A percentile compares a stretch with the other conserved stretches of the same genome.
Evolutionary conservation across 1,284 basidiomycete species (phyloP).

Genomic region (Austropuccinia psidii): DNA sequence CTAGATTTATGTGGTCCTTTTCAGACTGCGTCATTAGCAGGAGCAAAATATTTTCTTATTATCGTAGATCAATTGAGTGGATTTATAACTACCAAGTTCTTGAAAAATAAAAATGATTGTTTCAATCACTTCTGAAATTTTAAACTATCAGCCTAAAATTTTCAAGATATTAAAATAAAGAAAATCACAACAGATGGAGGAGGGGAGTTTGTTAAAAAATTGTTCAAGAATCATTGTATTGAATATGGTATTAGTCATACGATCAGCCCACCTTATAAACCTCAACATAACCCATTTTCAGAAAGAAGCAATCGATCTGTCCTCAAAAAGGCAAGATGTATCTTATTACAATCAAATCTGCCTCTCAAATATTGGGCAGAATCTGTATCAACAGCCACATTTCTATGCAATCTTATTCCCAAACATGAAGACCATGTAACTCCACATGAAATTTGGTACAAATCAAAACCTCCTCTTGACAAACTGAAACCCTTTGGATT

Average conservation of each 20-base stretch:
- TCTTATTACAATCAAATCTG: not conserved
- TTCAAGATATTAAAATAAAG: too few relatives aligned
- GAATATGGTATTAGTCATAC: not conserved
- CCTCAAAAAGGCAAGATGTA: not conserved
- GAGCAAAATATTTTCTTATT: not conserved
- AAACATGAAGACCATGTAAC: not conserved
- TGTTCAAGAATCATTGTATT: too few relatives aligned
- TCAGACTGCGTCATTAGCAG: not conserved
- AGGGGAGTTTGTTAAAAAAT: constrained; percentile 2
- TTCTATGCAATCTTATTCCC: not conserved
- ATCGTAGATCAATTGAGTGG: not conserved
- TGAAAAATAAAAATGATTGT: constrained; percentile 6
- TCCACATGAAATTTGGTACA: not conserved
- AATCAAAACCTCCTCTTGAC: too few relatives aligned
- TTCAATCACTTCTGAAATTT: too few relatives aligned
- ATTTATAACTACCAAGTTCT: not conserved
- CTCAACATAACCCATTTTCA: not conserved
- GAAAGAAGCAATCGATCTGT: not conserved
- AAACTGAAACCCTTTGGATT: too few relatives aligned
- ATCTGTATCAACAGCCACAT: not conserved
- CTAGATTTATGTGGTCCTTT: not conserved
- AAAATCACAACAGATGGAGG: not conserved
- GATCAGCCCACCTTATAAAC: not conserved
- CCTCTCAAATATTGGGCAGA: not conserved
- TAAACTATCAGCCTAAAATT: too few relatives aligned